Evolutionary conservation across 306 rosid species (phyloP), one percentile per base, ranked within the genome.

Genomic region (Fragaria ananassa): DNA sequence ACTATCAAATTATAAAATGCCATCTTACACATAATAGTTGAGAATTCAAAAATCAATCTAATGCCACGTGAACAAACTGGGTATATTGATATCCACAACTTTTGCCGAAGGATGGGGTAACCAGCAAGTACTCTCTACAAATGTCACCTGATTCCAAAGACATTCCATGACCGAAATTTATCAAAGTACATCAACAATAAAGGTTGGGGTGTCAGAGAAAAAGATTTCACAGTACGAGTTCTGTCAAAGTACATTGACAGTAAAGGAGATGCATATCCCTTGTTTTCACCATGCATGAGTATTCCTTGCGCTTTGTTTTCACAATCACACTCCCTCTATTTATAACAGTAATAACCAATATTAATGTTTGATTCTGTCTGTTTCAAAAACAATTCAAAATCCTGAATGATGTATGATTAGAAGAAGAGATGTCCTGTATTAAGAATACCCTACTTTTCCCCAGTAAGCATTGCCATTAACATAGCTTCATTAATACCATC

Each of bases 401-500:
- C 2, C 44, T 15, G 10, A 0, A 10, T 2, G 23, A 45, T 0
- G 15, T 42, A 29, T 31, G 37, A 61, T 15, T 21, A 39, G 12
- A 10, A n/a, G 37, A 31, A 54, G 27, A 27, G 8, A 8, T 10
- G 25, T 34, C 18, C 11, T 31, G 53, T 5, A 31, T 8, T 31
- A 27, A 31, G 35, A 66, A 34, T 31, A 15, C 8, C 76, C 57
- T 84, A 79, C 21, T 82, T 81, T 46, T 37, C 56, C 44, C 72
- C 78, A 9, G 18, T 17, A 50, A 87, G 83, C 19, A 85, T 82
- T 61, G 82, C 65, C 78, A 54, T 85, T 37, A 82, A 34, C 72
- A 87, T 78, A n/a, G 65, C 68, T 19, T 83, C 86, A 70, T 78
- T 80, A 64, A 70, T 53, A 39, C 72, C 83, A 53, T 80, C 67